Percentiles rank a stretch among this genome's conserved stretches.
These are phyloP conservation scores for Penicillium sp. DNA, from an alignment of 2,329 filamentous ascomycete genomes.

Conservation along the genomic window DNA sequence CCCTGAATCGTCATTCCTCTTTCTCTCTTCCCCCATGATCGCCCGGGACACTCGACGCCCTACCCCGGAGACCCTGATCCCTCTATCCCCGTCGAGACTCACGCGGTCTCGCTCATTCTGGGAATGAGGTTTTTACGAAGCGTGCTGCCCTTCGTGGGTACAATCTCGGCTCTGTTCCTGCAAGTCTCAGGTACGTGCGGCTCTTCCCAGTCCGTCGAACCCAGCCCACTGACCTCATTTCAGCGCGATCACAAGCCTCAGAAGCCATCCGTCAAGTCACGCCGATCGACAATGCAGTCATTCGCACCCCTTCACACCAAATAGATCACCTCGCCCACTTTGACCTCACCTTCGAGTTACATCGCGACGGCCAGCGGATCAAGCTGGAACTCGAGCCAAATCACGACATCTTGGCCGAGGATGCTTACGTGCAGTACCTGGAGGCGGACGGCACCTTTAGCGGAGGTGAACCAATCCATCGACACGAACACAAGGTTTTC, in stretches of 20 bases:
- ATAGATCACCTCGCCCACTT: slow-evolving; percentile 80
- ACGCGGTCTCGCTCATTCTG: no score
- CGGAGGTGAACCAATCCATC: slow-evolving; percentile 65
- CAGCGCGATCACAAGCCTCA: slow-evolving; percentile 69
- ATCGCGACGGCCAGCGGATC: slow-evolving; percentile 64
- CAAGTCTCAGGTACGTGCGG: slow-evolving; percentile 15
- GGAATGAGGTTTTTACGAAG: slow-evolving; percentile 20
- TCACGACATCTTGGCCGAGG: slow-evolving; percentile 77
- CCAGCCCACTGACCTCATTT: neutral
- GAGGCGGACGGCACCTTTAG: slow-evolving; percentile 67
- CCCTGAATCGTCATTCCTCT: neutral
- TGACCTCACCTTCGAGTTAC: slow-evolving; percentile 76
- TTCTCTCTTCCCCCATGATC: slow-evolving; percentile 8
- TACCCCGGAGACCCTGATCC: slow-evolving; percentile 9
- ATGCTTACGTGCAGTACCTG: slow-evolving; percentile 70
- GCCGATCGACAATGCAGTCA: slow-evolving; percentile 68
- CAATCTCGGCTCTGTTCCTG: slow-evolving; percentile 15
- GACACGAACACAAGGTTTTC: slow-evolving; percentile 76
- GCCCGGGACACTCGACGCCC: slow-evolving; percentile 17
- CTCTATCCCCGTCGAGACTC: no score
- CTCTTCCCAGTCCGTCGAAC: neutral
- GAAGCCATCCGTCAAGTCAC: slow-evolving; percentile 74
- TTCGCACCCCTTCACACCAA: slow-evolving; percentile 74
- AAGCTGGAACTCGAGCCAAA: slow-evolving; percentile 84
- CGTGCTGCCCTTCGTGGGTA: slow-evolving; percentile 18